These are phyloP conservation scores for Hypoxylon cercidicola DNA, from an alignment of 495 filamentous ascomycete genomes.

Conservation along the genomic window DNA sequence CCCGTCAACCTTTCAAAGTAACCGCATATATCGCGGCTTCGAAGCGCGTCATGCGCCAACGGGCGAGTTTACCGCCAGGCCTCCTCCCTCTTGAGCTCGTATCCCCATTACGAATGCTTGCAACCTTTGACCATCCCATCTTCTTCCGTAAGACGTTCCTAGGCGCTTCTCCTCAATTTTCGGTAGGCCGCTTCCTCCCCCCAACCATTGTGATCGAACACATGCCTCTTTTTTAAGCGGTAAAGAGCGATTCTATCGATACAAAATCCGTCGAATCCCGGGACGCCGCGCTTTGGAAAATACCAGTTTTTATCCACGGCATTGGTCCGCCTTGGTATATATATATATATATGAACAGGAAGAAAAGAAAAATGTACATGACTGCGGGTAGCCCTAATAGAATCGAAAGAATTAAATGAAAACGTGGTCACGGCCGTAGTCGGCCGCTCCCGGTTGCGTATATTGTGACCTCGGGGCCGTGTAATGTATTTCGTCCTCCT, in stretches of 20 bases:
- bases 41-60: slow-evolving; percentile 9
- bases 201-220: slow-evolving; percentile 22
- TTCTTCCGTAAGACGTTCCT: slow-evolving; percentile 5
- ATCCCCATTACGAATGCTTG: slow-evolving; percentile 26
- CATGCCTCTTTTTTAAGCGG: background rate
- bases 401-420: slow-evolving; percentile 38
- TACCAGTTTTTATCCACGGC: slow-evolving; percentile 14
- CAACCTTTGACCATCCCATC: background rate
- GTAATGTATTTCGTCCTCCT: slow-evolving; percentile 35
- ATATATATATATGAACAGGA: background rate
- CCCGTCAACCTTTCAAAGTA: slow-evolving; percentile 15
- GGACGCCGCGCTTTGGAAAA: slow-evolving; percentile 38
- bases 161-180: slow-evolving; percentile 8
- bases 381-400: slow-evolving; percentile 13
- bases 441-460: slow-evolving; percentile 28
- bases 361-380: slow-evolving; percentile 26
- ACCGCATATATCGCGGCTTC: slow-evolving; percentile 12
- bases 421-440: slow-evolving; percentile 38
- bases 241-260: slow-evolving; percentile 31
- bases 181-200: slow-evolving; percentile 5
- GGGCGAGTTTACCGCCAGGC: slow-evolving; percentile 5
- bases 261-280: slow-evolving; percentile 34
- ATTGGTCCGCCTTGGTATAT: slow-evolving; percentile 13
- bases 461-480: slow-evolving; percentile 35
- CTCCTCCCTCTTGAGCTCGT: slow-evolving; percentile 3